A percentile compares a stretch with the other conserved stretches of the same genome.
phyloP scores from a whole-genome alignment of 345 rosid genomes.

The Rhizophora apiculata region DNA sequence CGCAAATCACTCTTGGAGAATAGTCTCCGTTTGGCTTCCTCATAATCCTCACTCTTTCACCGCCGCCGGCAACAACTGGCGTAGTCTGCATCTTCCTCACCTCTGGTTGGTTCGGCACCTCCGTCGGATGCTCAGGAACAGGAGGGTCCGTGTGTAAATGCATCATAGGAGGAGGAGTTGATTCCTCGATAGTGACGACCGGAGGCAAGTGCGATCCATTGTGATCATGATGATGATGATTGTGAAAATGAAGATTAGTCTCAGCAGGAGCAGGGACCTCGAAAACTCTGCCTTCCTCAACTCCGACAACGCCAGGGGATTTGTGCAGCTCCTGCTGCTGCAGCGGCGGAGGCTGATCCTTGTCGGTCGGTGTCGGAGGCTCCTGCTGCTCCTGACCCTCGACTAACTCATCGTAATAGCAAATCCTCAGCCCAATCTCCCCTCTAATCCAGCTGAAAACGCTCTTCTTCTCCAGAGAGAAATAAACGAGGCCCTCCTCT shows the following conservation, averaged over 20 bases:
- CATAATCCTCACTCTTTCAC: slow-evolving; percentile 55
- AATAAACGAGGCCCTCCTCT: slow-evolving; percentile 74
- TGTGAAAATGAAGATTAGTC: slow-evolving; percentile 17
- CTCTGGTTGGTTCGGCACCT: slow-evolving; percentile 43
- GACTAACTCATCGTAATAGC: slow-evolving; percentile 65
- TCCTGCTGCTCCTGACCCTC: slow-evolving; percentile 41
- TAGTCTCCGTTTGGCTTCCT: slow-evolving; percentile 58
- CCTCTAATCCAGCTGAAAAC: slow-evolving; percentile 93
- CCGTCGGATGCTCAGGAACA: slow-evolving; percentile 16
- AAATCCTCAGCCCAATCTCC: slow-evolving; percentile 75
- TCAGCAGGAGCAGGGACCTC: slow-evolving; percentile 42
- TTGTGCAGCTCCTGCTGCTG: slow-evolving; percentile 21
- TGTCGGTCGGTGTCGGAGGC: slow-evolving; percentile 23
- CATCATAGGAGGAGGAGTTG: slow-evolving; percentile 35
- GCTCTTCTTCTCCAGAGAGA: slow-evolving; percentile 80
- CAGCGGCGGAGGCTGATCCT: slow-evolving; percentile 20
- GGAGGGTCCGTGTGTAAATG: slow-evolving; percentile 18
- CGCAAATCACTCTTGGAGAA: slow-evolving; percentile 64
- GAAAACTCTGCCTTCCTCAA: slow-evolving; percentile 54
- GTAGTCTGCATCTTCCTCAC: slow-evolving; percentile 66
- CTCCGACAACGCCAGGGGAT: slow-evolving; percentile 38
- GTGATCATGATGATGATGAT: slow-evolving; percentile 9
- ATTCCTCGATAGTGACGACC: slow-evolving; percentile 52
- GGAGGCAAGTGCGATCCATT: slow-evolving; percentile 46
- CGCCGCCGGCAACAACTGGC: slow-evolving; percentile 24